Percentiles rank a stretch among this genome's conserved stretches.
Evolutionary conservation across 169 alveolate genomes (phyloP).

Genomic region (Babesia divergens): DNA sequence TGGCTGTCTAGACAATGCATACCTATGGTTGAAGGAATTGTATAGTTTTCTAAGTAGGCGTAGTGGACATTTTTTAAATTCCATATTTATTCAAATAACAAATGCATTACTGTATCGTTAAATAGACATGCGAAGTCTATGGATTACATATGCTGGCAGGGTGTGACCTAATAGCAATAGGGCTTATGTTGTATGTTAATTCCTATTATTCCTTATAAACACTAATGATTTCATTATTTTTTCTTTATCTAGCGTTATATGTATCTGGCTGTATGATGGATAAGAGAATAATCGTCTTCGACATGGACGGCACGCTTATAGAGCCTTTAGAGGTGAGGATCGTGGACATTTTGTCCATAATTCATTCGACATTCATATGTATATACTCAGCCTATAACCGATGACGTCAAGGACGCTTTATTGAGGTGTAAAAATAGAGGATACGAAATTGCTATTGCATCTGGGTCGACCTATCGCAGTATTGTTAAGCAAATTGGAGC

Average conservation of each 20-base stretch:
- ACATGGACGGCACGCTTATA: slow-evolving; percentile 60
- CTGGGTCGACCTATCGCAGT: slow-evolving; percentile 43
- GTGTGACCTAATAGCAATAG: not conserved
- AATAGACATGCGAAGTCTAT: too few relatives aligned
- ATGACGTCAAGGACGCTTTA: slow-evolving; percentile 27
- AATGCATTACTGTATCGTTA: too few relatives aligned
- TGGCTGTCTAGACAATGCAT: not conserved
- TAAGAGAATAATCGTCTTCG: slow-evolving; percentile 20
- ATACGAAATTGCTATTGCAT: slow-evolving; percentile 22
- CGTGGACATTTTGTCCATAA: not conserved
- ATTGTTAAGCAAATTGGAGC: slow-evolving; percentile 25
- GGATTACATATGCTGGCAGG: too few relatives aligned
- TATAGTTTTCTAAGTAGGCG: not conserved
- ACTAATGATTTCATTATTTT: not conserved
- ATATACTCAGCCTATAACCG: slow-evolving; percentile 17
- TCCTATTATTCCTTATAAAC: not conserved
- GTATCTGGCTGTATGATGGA: not conserved
- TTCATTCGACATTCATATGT: not conserved
- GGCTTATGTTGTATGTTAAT: not conserved
- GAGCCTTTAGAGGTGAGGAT: slow-evolving; percentile 20
- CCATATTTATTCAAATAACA: not conserved
- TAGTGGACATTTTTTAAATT: not conserved
- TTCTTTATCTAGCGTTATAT: not conserved
- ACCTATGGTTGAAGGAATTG: not conserved
- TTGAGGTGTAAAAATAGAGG: slow-evolving; percentile 19